These are phyloP conservation scores for Casuarina cunninghamiana DNA, from an alignment of 306 rosid genomes.

Conservation along the genomic window DNA sequence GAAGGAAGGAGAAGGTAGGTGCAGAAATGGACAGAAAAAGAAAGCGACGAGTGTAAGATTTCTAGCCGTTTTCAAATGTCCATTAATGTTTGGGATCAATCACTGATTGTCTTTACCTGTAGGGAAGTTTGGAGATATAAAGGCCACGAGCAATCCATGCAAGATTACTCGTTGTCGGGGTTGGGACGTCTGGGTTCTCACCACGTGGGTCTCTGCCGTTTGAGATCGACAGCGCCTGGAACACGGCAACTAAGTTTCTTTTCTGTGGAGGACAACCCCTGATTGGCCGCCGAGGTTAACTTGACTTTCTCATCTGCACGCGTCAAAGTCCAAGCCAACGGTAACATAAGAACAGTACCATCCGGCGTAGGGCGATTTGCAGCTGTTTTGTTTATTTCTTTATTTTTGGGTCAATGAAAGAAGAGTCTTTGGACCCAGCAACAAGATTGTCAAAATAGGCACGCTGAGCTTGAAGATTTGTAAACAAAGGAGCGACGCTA, in stretches of 20 bases:
- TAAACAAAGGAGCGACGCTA: neutral
- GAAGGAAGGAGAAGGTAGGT: too few species aligned
- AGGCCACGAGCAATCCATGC: neutral
- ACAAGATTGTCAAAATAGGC: neutral
- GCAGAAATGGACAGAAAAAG: neutral
- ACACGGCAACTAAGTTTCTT: neutral
- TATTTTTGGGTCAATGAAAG: neutral
- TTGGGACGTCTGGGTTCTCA: neutral
- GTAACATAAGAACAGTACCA: neutral
- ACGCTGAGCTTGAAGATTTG: neutral
- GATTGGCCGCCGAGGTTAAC: slow-evolving; percentile 31
- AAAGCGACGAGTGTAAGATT: neutral
- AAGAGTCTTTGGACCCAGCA: neutral
- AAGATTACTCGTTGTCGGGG: neutral
- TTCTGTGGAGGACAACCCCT: neutral
- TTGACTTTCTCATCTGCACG: neutral
- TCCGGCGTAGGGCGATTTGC: too few species aligned
- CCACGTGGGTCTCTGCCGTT: neutral
- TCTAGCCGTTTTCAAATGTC: neutral
- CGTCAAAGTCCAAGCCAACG: slow-evolving; percentile 29
- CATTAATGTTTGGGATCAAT: neutral
- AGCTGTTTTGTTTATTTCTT: too few species aligned
- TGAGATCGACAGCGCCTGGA: neutral
- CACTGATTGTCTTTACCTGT: neutral
- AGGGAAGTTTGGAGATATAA: neutral